phyloP scores from a whole-genome alignment of 306 rosid species.

The Cicer chorassanicum region DNA sequence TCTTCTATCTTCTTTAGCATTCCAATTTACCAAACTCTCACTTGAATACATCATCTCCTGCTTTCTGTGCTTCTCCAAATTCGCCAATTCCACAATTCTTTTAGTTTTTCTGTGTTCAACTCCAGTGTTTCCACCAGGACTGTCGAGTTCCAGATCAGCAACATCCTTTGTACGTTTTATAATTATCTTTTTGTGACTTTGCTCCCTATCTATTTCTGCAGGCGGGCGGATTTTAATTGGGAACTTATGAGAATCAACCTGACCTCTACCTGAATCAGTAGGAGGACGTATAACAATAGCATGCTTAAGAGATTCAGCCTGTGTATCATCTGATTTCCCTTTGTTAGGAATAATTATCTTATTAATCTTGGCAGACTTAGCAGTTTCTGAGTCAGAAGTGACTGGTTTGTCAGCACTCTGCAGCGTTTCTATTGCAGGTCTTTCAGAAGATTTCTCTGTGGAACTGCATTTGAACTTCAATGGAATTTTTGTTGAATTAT shows the following conservation, averaged over 20 bases:
- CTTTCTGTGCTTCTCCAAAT: slow-evolving; percentile 65
- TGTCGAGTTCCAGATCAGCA: slow-evolving; percentile 67
- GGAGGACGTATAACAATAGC: slow-evolving; percentile 75
- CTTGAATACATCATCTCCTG: slow-evolving; percentile 57
- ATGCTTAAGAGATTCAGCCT: slow-evolving; percentile 66
- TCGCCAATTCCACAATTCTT: slow-evolving; percentile 83
- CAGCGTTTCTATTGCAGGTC: slow-evolving; percentile 56
- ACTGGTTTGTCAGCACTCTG: slow-evolving; percentile 67
- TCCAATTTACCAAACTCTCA: slow-evolving; percentile 57
- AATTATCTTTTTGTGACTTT: slow-evolving; percentile 75
- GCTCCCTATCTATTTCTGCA: slow-evolving; percentile 65
- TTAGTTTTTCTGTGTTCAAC: slow-evolving; percentile 80
- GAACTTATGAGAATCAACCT: slow-evolving; percentile 56
- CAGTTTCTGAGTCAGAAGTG: slow-evolving; percentile 81
- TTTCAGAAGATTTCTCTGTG: slow-evolving; percentile 72
- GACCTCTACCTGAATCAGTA: slow-evolving; percentile 60
- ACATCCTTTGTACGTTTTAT: slow-evolving; percentile 79
- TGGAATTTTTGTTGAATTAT: slow-evolving; percentile 61
- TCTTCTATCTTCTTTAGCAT: slow-evolving; percentile 67
- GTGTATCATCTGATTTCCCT: slow-evolving; percentile 66
- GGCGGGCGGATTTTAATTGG: slow-evolving; percentile 56
- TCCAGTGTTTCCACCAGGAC: slow-evolving; percentile 67
- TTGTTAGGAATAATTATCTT: slow-evolving; percentile 75
- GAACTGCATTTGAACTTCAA: slow-evolving; percentile 87
- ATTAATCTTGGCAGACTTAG: slow-evolving; percentile 67